These are phyloP conservation scores for Durotheca rogersii DNA, from an alignment of 495 filamentous ascomycete species.

Conservation along the genomic window DNA sequence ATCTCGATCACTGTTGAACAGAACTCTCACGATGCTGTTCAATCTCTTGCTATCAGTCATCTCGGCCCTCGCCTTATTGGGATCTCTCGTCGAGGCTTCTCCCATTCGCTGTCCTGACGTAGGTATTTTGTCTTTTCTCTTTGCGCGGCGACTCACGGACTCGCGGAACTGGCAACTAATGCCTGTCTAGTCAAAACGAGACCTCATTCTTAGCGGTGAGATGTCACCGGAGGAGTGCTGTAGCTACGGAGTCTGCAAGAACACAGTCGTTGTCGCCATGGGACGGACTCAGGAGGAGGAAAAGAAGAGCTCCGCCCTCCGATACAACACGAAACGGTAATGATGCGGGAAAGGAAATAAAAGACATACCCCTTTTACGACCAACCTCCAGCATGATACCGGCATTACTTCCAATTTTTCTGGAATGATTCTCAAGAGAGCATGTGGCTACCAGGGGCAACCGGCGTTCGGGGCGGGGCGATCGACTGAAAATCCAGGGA, in stretches of 20 bases:
- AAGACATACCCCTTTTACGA: constrained; percentile 2
- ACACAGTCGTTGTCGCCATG: constrained; percentile 48
- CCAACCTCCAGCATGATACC: constrained; percentile 20
- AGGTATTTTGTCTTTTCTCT: too few relatives aligned
- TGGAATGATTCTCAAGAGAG: constrained; percentile 15
- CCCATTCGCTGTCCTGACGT: constrained; percentile 43
- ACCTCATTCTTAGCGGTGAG: constrained; percentile 47
- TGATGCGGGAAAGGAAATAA: constrained; percentile 2
- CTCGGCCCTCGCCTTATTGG: constrained; percentile 19
- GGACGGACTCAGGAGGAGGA: constrained; percentile 7
- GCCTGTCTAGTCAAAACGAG: constrained; percentile 42
- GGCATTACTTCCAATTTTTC: constrained; percentile 15
- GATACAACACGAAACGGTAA: constrained; percentile 26
- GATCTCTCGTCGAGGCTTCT: constrained; percentile 22
- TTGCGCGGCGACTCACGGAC: not conserved
- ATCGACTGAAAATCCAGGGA: not conserved
- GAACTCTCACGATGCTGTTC: constrained; percentile 27
- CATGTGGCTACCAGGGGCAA: constrained; percentile 5
- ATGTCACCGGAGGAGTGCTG: constrained; percentile 50
- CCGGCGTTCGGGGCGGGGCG: constrained; percentile 22
- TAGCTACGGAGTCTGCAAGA: constrained; percentile 49
- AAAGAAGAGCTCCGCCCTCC: constrained; percentile 19
- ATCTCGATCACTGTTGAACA: constrained; percentile 2
- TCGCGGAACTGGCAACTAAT: constrained; percentile 8
- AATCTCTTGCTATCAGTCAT: constrained; percentile 24